phyloP scores from a whole-genome alignment of 2,329 filamentous ascomycete species.

The Aspergillus quadricinctus region DNA sequence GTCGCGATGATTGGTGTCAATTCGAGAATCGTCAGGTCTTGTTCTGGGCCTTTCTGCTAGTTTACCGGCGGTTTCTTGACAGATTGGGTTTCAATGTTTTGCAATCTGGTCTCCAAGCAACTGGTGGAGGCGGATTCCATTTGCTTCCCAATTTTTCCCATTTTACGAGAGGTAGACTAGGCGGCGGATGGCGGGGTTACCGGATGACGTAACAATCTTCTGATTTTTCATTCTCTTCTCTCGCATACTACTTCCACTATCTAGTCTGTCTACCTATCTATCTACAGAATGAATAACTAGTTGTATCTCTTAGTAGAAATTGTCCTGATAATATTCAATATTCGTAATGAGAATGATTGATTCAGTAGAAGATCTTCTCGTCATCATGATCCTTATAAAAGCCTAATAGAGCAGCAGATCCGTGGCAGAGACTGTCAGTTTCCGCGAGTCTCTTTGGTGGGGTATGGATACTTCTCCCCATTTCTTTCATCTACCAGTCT shows the following conservation, averaged over 20 bases:
- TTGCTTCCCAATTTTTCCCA: background rate
- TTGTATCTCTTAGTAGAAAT: too few relatives aligned
- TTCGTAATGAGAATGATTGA: background rate
- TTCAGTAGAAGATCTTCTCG: background rate
- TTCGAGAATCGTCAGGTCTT: conserved; percentile 7
- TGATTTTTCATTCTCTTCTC: background rate
- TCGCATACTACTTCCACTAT: background rate
- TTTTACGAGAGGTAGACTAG: too few relatives aligned
- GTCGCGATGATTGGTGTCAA: background rate
- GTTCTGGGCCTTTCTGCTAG: conserved; percentile 11
- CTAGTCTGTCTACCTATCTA: too few relatives aligned
- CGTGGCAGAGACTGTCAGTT: background rate
- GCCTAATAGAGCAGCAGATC: background rate
- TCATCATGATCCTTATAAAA: background rate
- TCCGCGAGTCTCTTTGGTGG: background rate
- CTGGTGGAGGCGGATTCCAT: background rate
- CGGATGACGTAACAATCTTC: conserved; percentile 6
- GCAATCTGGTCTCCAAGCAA: background rate
- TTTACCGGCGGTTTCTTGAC: background rate
- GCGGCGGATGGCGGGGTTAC: conserved; percentile 1
- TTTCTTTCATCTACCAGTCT: background rate
- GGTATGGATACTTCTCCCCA: background rate
- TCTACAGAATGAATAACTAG: too few relatives aligned
- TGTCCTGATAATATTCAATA: background rate
- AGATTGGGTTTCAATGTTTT: background rate